These are phyloP conservation scores for Cladosporium cucumerinum DNA, from an alignment of 2,329 filamentous ascomycete species.

Conservation along the genomic window DNA sequence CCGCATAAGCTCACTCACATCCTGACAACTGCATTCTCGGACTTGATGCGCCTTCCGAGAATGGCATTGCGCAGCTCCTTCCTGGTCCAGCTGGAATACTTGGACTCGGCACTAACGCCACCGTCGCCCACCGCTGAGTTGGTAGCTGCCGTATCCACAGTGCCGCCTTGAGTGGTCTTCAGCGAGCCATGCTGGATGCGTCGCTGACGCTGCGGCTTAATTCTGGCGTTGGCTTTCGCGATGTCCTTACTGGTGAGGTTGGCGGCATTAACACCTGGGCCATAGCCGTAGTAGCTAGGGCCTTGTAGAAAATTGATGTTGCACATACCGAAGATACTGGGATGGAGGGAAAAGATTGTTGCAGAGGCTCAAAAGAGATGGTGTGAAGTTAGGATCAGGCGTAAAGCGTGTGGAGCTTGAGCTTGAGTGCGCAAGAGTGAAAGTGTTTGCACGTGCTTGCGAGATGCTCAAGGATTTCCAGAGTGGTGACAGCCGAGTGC, in stretches of 20 bases:
- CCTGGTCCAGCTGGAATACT: neutral
- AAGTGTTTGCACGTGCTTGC: neutral
- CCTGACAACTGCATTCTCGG: neutral
- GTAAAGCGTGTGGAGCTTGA: neutral
- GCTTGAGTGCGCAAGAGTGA: neutral
- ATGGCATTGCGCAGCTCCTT: neutral
- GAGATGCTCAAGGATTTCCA: neutral
- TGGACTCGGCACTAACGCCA: neutral
- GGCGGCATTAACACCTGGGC: neutral
- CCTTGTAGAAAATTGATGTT: neutral
- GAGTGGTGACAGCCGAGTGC: neutral
- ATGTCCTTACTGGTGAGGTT: constrained; percentile 5
- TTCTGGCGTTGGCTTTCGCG: neutral
- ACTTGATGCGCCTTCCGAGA: neutral
- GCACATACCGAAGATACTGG: neutral
- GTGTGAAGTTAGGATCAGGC: neutral
- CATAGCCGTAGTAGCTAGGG: neutral
- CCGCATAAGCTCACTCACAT: neutral
- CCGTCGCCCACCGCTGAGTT: neutral
- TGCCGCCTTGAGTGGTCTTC: neutral
- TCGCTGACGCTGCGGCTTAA: neutral
- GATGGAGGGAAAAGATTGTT: neutral
- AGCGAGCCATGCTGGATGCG: too few species aligned
- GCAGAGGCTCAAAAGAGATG: neutral
- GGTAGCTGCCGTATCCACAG: neutral